Conservation (phyloP, 768 basidiomycete species). For the Lentinus brumalis region DNA sequence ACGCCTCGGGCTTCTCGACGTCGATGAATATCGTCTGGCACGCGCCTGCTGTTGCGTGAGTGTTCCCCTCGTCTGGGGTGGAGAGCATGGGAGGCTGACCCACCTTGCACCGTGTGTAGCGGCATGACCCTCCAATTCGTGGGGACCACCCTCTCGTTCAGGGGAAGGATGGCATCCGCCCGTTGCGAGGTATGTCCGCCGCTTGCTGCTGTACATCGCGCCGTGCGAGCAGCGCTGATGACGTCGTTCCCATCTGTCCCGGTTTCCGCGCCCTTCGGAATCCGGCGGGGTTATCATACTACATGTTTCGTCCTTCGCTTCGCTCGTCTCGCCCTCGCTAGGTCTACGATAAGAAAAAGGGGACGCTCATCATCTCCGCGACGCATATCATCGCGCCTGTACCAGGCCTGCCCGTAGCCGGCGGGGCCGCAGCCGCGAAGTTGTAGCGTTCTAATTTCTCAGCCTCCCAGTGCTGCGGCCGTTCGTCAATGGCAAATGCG, state of each 20-base stretch:
- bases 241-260: not conserved
- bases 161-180: constrained; percentile 15
- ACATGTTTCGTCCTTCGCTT: no score
- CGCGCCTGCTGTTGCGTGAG: constrained; percentile 20
- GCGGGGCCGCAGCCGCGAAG: not conserved
- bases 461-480: no score
- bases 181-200: constrained; percentile 25
- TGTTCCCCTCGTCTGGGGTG: not conserved
- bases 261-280: no score
- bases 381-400: constrained; percentile 24
- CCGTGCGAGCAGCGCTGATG: not conserved
- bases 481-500: no score
- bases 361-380: constrained; percentile 23
- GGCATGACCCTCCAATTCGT: constrained; percentile 25
- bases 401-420: not conserved
- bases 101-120: not conserved
- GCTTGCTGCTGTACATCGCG: not conserved
- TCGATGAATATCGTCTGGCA: constrained; percentile 27
- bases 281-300: no score
- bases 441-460: not conserved
- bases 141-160: constrained; percentile 20
- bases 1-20: constrained; percentile 24
- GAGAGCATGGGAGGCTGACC: not conserved
- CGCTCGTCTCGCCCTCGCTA: not conserved
- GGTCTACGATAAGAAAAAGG: constrained; percentile 27